phyloP scores from a whole-genome alignment of 2,329 filamentous ascomycete species.

The Aspergillus transmontanensis region DNA sequence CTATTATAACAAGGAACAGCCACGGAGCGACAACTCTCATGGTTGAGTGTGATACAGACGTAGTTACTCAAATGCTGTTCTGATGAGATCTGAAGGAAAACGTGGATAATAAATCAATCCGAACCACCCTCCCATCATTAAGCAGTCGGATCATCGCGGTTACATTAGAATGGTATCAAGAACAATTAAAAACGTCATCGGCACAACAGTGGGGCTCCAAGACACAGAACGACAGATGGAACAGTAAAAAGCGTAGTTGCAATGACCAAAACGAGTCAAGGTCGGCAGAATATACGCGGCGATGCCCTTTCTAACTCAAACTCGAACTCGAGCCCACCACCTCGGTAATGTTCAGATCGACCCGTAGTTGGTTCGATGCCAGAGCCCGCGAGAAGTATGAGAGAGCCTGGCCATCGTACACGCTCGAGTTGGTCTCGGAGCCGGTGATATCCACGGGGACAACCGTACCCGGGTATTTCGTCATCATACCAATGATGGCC shows the following conservation, averaged over 20 bases:
- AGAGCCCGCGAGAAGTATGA: constrained; percentile 58
- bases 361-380: constrained; percentile 46
- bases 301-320: neutral
- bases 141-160: neutral
- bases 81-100: neutral
- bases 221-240: neutral
- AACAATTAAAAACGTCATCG: neutral
- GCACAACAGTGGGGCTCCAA: neutral
- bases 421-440: constrained; percentile 40
- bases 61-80: neutral
- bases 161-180: constrained; percentile 2
- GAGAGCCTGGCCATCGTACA: constrained; percentile 53
- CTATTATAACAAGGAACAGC: neutral
- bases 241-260: neutral
- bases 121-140: neutral
- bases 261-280: neutral
- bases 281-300: neutral
- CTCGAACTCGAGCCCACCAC: neutral
- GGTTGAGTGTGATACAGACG: neutral
- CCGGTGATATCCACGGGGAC: constrained; percentile 56
- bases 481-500: constrained; percentile 33
- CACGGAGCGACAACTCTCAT: neutral
- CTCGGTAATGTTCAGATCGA: constrained; percentile 45
- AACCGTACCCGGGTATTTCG: constrained; percentile 49
- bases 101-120: neutral